Percentiles rank a stretch among this genome's conserved stretches.
Conservation (phyloP, 1,139 yeast genomes). For the Sugiyamaella xylanicola region DNA sequence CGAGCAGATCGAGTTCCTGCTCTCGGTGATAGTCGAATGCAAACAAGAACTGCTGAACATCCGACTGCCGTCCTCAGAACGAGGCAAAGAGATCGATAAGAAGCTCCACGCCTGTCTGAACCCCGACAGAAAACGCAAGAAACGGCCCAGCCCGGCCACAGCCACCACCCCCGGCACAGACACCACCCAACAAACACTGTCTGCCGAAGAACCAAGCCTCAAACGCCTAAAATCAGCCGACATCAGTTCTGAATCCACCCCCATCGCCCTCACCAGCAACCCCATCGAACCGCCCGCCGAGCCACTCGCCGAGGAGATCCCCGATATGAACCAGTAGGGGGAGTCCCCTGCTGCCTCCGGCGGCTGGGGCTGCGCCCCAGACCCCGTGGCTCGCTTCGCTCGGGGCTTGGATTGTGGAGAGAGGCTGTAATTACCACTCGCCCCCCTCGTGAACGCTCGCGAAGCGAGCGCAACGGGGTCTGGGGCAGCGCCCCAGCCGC, state of each 20-base stretch:
- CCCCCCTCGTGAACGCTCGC: background rate
- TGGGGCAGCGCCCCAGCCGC: conserved; percentile 4
- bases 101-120: conserved; percentile 39
- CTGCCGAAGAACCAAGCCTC: conserved; percentile 5
- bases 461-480: background rate
- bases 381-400: background rate
- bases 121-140: conserved; percentile 30
- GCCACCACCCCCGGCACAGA: background rate
- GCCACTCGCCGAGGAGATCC: conserved; percentile 15
- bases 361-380: background rate
- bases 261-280: conserved; percentile 6
- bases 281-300: conserved; percentile 8
- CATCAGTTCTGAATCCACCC: conserved; percentile 15
- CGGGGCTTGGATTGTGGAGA: background rate
- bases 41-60: conserved; percentile 26
- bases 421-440: background rate
- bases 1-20: conserved; percentile 25
- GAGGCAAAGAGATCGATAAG: conserved; percentile 40
- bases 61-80: conserved; percentile 32
- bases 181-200: conserved; percentile 2
- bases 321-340: too few relatives aligned
- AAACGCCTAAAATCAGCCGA: conserved; percentile 21
- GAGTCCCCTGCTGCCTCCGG: background rate
- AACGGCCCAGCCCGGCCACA: conserved; percentile 18
- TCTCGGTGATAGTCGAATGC: conserved; percentile 32